phyloP scores from a whole-genome alignment of 192 early-diverging fungal species.

The Chytriomyces hyalinus region DNA sequence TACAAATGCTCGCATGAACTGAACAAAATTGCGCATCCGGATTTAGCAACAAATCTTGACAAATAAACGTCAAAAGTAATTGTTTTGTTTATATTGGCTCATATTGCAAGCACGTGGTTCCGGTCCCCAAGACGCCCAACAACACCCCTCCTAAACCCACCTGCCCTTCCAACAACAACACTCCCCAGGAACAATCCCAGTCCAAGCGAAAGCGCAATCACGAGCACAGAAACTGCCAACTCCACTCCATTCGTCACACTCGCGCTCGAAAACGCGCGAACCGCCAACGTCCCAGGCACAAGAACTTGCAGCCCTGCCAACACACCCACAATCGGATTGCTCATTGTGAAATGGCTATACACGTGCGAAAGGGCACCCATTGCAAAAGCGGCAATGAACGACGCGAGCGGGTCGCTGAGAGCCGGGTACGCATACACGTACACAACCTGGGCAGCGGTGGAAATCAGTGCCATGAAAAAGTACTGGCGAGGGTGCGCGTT shows the following conservation, averaged over 20 bases:
- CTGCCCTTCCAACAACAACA: slow-evolving; percentile 15
- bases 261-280: slow-evolving; percentile 27
- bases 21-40: not conserved
- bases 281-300: slow-evolving; percentile 42
- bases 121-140: not conserved
- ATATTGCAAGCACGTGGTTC: not conserved
- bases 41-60: not conserved
- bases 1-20: slow-evolving; percentile 40
- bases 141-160: not conserved
- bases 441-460: slow-evolving; percentile 24
- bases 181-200: slow-evolving; percentile 42
- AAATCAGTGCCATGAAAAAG: slow-evolving; percentile 40
- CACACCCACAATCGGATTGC: slow-evolving; percentile 42
- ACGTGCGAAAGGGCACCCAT: slow-evolving; percentile 39
- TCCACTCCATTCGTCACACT: slow-evolving; percentile 34
- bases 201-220: slow-evolving; percentile 37
- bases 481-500: slow-evolving; percentile 46
- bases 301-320: slow-evolving; percentile 36
- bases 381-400: slow-evolving; percentile 35
- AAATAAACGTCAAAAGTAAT: not conserved
- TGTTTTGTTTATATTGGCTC: not conserved
- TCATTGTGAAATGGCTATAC: slow-evolving; percentile 32
- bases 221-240: slow-evolving; percentile 30
- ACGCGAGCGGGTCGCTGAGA: slow-evolving; percentile 27
- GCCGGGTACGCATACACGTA: slow-evolving; percentile 1